These are phyloP conservation scores for Actinidia polygama DNA, from an alignment of 179 eudicot species.

Conservation along the genomic window DNA sequence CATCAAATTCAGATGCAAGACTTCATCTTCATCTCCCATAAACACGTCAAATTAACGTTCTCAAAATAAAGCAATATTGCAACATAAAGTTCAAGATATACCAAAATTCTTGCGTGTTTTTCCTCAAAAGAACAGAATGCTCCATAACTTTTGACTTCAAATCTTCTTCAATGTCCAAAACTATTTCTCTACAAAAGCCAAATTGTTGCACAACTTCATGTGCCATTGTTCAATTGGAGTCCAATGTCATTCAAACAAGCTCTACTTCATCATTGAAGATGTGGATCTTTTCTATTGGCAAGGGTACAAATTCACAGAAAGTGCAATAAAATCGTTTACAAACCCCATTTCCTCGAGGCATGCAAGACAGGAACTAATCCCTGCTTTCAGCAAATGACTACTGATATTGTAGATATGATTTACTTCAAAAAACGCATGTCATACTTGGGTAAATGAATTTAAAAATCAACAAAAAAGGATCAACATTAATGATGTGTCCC, in stretches of 20 bases:
- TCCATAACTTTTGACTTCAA: not conserved
- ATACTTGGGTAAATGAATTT: too few relatives aligned
- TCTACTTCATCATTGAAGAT: not conserved
- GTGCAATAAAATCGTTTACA: not conserved
- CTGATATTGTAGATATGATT: too few relatives aligned
- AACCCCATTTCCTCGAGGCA: too few relatives aligned
- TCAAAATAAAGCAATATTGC: not conserved
- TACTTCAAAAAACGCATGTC: too few relatives aligned
- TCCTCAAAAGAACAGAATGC: not conserved
- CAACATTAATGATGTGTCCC: too few relatives aligned
- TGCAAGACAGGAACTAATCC: too few relatives aligned
- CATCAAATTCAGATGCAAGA: not conserved
- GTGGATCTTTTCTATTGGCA: not conserved
- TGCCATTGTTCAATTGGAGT: not conserved
- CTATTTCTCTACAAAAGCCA: not conserved
- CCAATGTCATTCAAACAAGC: not conserved
- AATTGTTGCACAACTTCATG: not conserved
- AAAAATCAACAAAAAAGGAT: too few relatives aligned
- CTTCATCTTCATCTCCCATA: not conserved
- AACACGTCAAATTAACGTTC: not conserved
- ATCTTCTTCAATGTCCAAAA: not conserved
- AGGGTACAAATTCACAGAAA: not conserved
- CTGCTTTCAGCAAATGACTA: too few relatives aligned
- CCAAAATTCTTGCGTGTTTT: not conserved
- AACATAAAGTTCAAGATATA: not conserved